Evolutionary conservation across 305 asterid species (phyloP).

Genomic region (Solanum hybrid): DNA sequence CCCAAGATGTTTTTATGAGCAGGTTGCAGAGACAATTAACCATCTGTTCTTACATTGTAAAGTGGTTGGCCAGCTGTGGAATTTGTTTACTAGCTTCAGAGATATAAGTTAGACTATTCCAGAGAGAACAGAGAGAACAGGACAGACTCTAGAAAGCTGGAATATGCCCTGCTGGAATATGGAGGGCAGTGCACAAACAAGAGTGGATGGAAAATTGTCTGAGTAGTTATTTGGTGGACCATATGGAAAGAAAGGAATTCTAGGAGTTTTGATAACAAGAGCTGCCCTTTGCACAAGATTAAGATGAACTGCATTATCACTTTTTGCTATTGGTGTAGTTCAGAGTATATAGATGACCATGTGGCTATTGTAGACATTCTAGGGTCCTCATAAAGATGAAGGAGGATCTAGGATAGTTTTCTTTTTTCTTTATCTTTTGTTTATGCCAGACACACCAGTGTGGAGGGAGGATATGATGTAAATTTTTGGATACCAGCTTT

Average conservation of each 20-base stretch:
- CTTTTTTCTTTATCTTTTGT: not conserved
- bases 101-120: not conserved
- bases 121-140: not conserved
- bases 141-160: not conserved
- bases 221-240: not conserved
- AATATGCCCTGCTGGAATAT: not conserved
- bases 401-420: not conserved
- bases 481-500: not conserved
- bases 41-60: not conserved
- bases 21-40: not conserved
- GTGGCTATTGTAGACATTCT: not conserved
- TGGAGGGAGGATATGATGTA: not conserved
- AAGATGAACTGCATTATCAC: not conserved
- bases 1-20: not conserved
- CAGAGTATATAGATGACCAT: not conserved
- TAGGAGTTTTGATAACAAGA: not conserved
- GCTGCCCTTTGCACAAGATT: not conserved
- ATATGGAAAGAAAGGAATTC: not conserved
- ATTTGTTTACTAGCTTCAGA: not conserved
- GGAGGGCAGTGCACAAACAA: not conserved
- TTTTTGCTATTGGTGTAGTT: not conserved
- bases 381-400: not conserved
- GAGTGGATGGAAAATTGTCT: not conserved
- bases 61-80: not conserved
- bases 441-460: not conserved